These are phyloP conservation scores for Mycena indigotica DNA, from an alignment of 768 basidiomycete genomes.

Conservation along the genomic window DNA sequence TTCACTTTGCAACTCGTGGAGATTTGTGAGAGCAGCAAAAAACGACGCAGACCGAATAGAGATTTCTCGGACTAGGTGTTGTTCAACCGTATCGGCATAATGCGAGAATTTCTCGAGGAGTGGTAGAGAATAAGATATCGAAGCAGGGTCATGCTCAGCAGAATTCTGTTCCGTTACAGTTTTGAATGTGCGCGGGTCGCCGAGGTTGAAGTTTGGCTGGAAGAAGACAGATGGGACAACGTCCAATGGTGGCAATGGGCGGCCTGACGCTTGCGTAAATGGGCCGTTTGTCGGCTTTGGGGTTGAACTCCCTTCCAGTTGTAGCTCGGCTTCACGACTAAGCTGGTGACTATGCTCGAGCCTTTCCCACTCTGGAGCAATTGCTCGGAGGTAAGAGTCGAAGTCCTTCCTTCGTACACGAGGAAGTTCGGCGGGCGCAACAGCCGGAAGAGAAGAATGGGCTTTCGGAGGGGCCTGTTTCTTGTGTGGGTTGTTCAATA, in stretches of 20 bases:
- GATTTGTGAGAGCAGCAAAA: conserved; percentile 93
- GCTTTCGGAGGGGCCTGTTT: conserved; percentile 85
- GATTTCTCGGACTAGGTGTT: conserved; percentile 93
- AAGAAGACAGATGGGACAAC: conserved; percentile 85
- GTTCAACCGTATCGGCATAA: conserved; percentile 90
- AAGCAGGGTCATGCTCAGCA: conserved; percentile 37
- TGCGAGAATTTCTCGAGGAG: conserved; percentile 89
- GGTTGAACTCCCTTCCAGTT: conserved; percentile 37
- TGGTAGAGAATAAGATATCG: conserved; percentile 68
- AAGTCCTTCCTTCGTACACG: conserved; percentile 84
- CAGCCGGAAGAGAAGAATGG: conserved; percentile 75
- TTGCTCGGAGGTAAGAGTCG: conserved; percentile 73
- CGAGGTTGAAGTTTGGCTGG: conserved; percentile 72
- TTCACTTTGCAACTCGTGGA: conserved; percentile 90
- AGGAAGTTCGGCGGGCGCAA: conserved; percentile 73
- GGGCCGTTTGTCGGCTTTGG: conserved; percentile 28
- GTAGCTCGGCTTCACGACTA: conserved; percentile 41
- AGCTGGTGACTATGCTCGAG: conserved; percentile 55
- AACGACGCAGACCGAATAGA: conserved; percentile 89
- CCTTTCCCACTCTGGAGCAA: conserved; percentile 76
- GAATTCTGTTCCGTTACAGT: conserved; percentile 67
- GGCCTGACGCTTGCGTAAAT: conserved; percentile 34
- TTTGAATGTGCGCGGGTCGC: conserved; percentile 75
- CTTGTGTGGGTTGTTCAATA: conserved; percentile 88
- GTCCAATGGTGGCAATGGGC: conserved; percentile 67